Evolutionary conservation across 805 yeast genomes (phyloP).

Genomic region (Hanseniaspora clermontiae): DNA sequence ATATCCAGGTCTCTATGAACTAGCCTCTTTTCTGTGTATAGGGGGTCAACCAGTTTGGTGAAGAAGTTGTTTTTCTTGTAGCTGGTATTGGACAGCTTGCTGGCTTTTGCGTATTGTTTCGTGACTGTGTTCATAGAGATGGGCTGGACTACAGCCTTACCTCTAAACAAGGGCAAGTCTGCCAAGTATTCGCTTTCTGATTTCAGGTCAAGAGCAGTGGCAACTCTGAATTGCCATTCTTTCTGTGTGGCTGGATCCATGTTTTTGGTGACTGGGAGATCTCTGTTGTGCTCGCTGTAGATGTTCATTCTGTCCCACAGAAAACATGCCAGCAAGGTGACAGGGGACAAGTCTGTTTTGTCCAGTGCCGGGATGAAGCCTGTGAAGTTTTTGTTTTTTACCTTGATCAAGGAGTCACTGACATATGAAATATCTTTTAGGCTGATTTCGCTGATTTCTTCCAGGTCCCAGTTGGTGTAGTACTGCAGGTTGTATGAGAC

Average conservation of each 20-base stretch:
- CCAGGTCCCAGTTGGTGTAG: slow-evolving; percentile 9
- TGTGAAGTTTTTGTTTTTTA: slow-evolving; percentile 2
- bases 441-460: slow-evolving; percentile 5
- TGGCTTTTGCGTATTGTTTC: slow-evolving; percentile 11
- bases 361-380: slow-evolving; percentile 4
- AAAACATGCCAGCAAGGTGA: slow-evolving; percentile 9
- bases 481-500: slow-evolving; percentile 7
- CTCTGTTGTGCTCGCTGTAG: slow-evolving; percentile 9
- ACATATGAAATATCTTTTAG: background rate
- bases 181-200: background rate
- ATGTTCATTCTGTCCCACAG: slow-evolving; percentile 11
- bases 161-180: slow-evolving; percentile 10
- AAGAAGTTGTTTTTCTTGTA: slow-evolving; percentile 11
- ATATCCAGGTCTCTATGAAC: slow-evolving; percentile 4
- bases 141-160: slow-evolving; percentile 5
- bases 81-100: slow-evolving; percentile 1
- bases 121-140: slow-evolving; percentile 10
- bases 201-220: slow-evolving; percentile 1
- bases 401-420: background rate
- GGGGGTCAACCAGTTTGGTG: background rate
- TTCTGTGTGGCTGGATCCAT: background rate
- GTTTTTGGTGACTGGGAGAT: slow-evolving; percentile 4
- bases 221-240: slow-evolving; percentile 8
- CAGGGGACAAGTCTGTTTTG: slow-evolving; percentile 10
- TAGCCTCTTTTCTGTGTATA: slow-evolving; percentile 1